These are phyloP conservation scores for Toxicodendron radicans DNA, from an alignment of 345 rosid species.

Conservation along the genomic window DNA sequence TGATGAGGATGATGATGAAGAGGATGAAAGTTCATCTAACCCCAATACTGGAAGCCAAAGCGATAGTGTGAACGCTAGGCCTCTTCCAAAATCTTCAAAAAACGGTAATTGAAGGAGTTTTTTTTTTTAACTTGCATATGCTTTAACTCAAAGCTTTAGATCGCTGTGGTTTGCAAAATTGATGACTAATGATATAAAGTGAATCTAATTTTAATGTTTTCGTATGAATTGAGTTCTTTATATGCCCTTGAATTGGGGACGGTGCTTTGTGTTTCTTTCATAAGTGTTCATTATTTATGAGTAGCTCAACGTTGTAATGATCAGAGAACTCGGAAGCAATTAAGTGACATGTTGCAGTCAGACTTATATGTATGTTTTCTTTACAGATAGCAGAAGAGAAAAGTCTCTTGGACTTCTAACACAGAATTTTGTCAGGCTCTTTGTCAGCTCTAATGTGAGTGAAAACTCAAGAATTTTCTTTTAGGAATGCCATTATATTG, in stretches of 20 bases:
- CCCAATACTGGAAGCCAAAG: slow-evolving; percentile 66
- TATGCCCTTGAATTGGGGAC: neutral
- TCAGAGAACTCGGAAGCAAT: neutral
- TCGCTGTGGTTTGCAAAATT: neutral
- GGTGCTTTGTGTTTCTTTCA: no score
- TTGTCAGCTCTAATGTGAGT: slow-evolving; percentile 77
- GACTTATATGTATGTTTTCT: slow-evolving; percentile 17
- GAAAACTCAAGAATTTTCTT: neutral
- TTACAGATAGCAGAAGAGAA: slow-evolving; percentile 72
- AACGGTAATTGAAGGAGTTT: slow-evolving; percentile 31
- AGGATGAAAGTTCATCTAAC: slow-evolving; percentile 55
- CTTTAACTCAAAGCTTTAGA: neutral
- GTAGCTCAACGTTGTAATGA: neutral
- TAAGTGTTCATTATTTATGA: neutral
- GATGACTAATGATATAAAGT: neutral
- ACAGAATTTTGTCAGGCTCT: slow-evolving; percentile 86
- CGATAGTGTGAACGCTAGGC: slow-evolving; percentile 42
- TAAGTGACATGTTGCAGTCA: neutral
- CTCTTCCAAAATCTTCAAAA: slow-evolving; percentile 49
- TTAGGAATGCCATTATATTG: neutral
- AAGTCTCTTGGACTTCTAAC: slow-evolving; percentile 87
- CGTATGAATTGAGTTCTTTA: neutral
- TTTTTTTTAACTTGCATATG: neutral
- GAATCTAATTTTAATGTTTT: neutral
- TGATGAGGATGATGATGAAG: slow-evolving; percentile 58